Percentiles rank a stretch among this genome's conserved stretches.
phyloP scores from a whole-genome alignment of 2,329 filamentous ascomycete genomes.

The Stachybotrys chlorohalonatus region DNA sequence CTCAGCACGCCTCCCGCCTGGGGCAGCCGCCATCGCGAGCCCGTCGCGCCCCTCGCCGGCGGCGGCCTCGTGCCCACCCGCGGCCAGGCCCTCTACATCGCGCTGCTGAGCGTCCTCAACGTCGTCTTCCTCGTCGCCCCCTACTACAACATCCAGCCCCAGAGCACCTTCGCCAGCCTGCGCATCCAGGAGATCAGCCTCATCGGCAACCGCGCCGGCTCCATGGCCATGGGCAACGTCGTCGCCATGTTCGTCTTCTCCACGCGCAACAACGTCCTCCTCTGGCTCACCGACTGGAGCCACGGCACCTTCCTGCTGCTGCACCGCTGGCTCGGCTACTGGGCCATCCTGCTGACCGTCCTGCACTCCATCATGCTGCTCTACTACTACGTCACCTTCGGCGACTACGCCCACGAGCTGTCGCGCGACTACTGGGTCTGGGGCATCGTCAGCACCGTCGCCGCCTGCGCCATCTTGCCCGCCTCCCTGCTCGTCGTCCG shows the following conservation, averaged over 20 bases:
- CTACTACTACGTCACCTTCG: conserved; percentile 13
- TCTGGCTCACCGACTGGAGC: conserved; percentile 26
- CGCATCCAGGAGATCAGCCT: conserved; percentile 18
- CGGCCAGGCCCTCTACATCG: conserved; percentile 24
- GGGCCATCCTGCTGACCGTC: conserved; percentile 74
- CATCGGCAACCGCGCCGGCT: conserved; percentile 25
- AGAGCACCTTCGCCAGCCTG: conserved; percentile 14
- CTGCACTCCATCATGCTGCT: conserved; percentile 23
- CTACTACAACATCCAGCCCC: conserved; percentile 16
- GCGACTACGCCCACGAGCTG: conserved; percentile 14
- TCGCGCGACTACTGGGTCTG: conserved; percentile 21
- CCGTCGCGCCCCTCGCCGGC: conserved; percentile 10
- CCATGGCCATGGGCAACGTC: conserved; percentile 22
- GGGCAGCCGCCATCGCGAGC: conserved; percentile 21
- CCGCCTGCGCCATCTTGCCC: conserved; percentile 14
- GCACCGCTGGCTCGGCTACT: conserved; percentile 41
- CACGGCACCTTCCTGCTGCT: conserved; percentile 25
- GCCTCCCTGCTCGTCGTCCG: conserved; percentile 17
- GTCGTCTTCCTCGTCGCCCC: conserved; percentile 20
- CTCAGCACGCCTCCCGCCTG: conserved; percentile 20
- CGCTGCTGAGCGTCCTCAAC: conserved; percentile 22
- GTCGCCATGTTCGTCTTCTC: conserved; percentile 23
- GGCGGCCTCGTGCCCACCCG: conserved; percentile 22
- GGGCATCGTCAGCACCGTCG: conserved; percentile 22
- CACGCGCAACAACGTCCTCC: conserved; percentile 23